These are phyloP conservation scores for Scheffersomyces ergatensis DNA, from an alignment of 805 yeast genomes.

Conservation along the genomic window DNA sequence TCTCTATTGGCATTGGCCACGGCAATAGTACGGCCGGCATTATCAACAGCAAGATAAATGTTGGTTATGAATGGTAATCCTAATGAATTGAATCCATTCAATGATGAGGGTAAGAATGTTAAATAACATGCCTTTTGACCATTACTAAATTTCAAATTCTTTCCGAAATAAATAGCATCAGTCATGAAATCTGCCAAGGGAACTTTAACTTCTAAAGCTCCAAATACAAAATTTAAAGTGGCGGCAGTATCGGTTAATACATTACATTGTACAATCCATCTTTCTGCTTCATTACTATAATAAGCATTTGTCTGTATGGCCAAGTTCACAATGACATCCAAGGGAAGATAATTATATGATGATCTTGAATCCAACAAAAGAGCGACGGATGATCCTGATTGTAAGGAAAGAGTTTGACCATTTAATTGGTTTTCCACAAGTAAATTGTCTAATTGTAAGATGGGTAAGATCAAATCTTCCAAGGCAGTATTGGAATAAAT, in stretches of 20 bases:
- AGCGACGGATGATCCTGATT: conserved; percentile 39
- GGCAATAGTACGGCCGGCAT: conserved; percentile 54
- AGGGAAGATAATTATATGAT: conserved; percentile 50
- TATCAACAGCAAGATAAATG: conserved; percentile 61
- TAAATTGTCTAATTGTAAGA: conserved; percentile 23
- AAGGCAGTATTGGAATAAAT: conserved; percentile 8
- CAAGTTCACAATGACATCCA: conserved; percentile 52
- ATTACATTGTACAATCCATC: conserved; percentile 67
- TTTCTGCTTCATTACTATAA: conserved; percentile 42
- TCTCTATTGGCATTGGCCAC: conserved; percentile 46
- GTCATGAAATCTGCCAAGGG: conserved; percentile 49
- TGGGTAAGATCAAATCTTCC: conserved; percentile 23
- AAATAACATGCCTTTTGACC: conserved; percentile 60
- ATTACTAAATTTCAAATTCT: conserved; percentile 44
- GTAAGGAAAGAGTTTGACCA: conserved; percentile 34
- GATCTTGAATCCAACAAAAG: conserved; percentile 60
- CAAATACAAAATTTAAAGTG: conserved; percentile 50
- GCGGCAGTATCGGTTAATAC: conserved; percentile 46
- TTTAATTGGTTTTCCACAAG: conserved; percentile 25
- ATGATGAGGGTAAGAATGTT: conserved; percentile 46
- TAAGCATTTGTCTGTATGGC: conserved; percentile 72
- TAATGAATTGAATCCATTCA: conserved; percentile 49
- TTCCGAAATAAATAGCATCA: conserved; percentile 32
- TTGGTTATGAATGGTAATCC: conserved; percentile 58
- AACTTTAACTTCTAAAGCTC: conserved; percentile 46